These are phyloP conservation scores for Cytospora piceicola DNA, from an alignment of 2,329 filamentous ascomycete species.

Conservation along the genomic window DNA sequence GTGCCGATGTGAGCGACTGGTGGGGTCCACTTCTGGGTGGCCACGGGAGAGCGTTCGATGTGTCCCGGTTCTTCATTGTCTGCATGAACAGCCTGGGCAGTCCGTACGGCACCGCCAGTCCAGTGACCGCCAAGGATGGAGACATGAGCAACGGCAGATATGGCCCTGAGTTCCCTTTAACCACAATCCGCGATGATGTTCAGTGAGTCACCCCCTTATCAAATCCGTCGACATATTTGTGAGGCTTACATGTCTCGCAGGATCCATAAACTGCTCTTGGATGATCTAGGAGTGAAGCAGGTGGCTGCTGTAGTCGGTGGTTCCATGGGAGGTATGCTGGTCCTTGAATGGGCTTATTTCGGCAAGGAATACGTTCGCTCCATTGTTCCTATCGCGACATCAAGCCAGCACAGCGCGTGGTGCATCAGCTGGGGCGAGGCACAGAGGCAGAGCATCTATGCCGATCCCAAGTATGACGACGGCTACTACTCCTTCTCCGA, in stretches of 20 bases:
- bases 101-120: constrained; percentile 85
- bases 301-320: constrained; percentile 80
- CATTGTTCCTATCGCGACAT: constrained; percentile 84
- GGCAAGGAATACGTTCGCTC: constrained; percentile 82
- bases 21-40: constrained; percentile 84
- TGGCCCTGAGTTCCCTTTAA: constrained; percentile 93
- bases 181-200: constrained; percentile 94
- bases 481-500: constrained; percentile 91
- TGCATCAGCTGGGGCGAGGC: constrained; percentile 90
- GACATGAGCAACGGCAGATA: constrained; percentile 75
- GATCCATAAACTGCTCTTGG: constrained; percentile 77
- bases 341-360: constrained; percentile 90
- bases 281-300: constrained; percentile 78
- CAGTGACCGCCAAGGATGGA: constrained; percentile 86
- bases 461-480: constrained; percentile 97
- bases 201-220: constrained; percentile 60
- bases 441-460: constrained; percentile 92
- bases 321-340: constrained; percentile 87
- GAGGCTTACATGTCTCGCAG: constrained; percentile 44
- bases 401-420: constrained; percentile 84
- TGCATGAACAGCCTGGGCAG: constrained; percentile 87
- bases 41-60: constrained; percentile 78
- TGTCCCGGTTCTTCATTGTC: constrained; percentile 80
- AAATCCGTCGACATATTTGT: not conserved
- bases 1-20: constrained; percentile 84